Evolutionary conservation across 176 grass and related monocot genomes (phyloP), one percentile per base, ranked within the genome.

Genomic region (Carex myosuroides): DNA sequence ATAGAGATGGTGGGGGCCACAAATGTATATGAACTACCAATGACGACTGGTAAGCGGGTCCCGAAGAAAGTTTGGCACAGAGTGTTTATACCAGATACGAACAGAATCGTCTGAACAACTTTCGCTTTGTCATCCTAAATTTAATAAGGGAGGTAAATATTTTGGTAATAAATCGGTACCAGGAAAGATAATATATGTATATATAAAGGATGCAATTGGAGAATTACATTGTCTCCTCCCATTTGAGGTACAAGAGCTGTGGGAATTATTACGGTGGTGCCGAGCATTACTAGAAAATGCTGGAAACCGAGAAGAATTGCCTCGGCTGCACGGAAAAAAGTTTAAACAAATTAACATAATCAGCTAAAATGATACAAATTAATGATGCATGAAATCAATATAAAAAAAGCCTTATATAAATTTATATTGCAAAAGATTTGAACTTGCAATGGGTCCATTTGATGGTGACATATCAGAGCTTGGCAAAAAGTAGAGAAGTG

Each of bases 71-170:
- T 95, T 52, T 99, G 97, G 14, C 94, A 85, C 10, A 99, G 81
- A 68, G 97, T 99, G 88, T 99, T 99, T 71, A 95, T 95, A n/a
- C 97, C 97, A 50, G 97, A 87, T 9, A 99, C 93, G 41, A 99
- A 96, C 84, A 99, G 41, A 60, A 99, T 77, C n/a, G 93, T 95
- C 80, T 99, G 97, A 72, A 99, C 88, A 3, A 99, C 97, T 62
- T 44, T 85, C 5, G 93, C 93, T 87, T 99, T 99, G 59, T 99
- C 97, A 10, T 94, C 87, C 97, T 99, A 86, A 67, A 26, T 73
- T 3, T 70, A 78, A 64, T 12, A 20, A 6, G 2, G 8, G 10
- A 50, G 35, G 20, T 55, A 83, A 54, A 13, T 20, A 83, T 83
- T 50, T 35, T 63, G 62, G 14, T 33, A 78, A 1, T 32, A 24